Evolutionary conservation across 805 yeast species (phyloP), one percentile per base, ranked within the genome.

Genomic region (Zygotorulaspora danielsina): DNA sequence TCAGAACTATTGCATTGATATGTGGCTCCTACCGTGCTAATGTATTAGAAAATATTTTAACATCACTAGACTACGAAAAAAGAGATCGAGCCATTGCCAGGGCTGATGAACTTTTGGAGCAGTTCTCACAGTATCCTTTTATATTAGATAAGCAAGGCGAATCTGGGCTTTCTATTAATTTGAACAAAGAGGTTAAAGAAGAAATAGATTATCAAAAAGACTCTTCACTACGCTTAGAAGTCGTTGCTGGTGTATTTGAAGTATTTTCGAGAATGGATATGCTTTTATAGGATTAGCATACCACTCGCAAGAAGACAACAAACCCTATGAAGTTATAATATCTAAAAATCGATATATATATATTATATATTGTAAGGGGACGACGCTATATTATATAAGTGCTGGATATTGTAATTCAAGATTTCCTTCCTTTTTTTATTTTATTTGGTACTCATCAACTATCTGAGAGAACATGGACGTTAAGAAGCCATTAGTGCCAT

Each of bases 11-110:
- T 30, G 73, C 93, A 17, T 74, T 93, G 49, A 86, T 87, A 13
- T 81, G 89, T 53, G 94, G 94, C 12, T 78, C 96, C 13, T 87
- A 86, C 59, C 97, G 97, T 19, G 98, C 97, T 30, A 93, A 88
- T 60, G 98, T 93, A 9, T 74, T 93, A 51, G 98, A 93, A 54
- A 93, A 90, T 58, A 90, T 87, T 3, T 70, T 89, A 43, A 70
- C 79, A 31, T 71, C 81, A 19, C 70, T 89, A 46, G 81, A 80
- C 50, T 88, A 86, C 61, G 96, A 87, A 51, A 84, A 79, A 49
- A 78, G 97, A 53, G 98, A 93, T 63, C 79, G 81, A 52, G 97
- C 97, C 1, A 84, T 89, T 62, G 78, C 84, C 3, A 76, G 96
- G 57, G 96, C 96, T n/a, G 97, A 93, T 57, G 97, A 90, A 59